These are phyloP conservation scores for Prunus padus DNA, from an alignment of 306 rosid species.

Conservation along the genomic window DNA sequence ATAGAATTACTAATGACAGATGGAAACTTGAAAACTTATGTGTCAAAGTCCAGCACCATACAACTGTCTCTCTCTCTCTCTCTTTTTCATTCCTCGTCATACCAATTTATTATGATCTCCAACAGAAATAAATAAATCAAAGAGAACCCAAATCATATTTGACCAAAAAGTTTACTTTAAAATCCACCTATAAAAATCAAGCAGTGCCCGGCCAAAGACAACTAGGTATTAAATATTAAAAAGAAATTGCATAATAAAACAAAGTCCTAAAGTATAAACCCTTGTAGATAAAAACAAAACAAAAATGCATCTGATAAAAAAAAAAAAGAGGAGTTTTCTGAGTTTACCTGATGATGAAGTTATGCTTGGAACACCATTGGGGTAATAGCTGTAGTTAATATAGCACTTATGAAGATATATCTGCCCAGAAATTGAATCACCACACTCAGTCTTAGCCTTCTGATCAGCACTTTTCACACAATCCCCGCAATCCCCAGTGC, in stretches of 20 bases:
- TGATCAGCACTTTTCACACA: conserved; percentile 69
- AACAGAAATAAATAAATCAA: neutral
- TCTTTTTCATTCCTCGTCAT: neutral
- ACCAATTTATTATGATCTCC: neutral
- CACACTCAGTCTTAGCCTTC: conserved; percentile 47
- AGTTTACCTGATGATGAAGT: conserved; percentile 56
- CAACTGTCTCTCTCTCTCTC: neutral
- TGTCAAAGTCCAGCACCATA: neutral
- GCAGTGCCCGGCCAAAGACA: neutral
- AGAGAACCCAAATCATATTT: neutral
- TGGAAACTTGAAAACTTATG: neutral
- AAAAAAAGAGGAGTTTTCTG: neutral
- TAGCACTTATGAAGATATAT: conserved; percentile 72
- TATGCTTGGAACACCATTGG: conserved; percentile 56
- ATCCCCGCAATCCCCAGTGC: conserved; percentile 55
- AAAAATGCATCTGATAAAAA: neutral
- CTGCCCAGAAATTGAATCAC: conserved; percentile 64
- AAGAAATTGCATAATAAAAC: neutral
- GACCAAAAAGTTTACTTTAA: neutral
- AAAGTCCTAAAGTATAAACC: neutral
- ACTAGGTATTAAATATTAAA: neutral
- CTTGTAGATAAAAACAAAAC: neutral
- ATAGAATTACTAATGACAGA: neutral
- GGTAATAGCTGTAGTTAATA: conserved; percentile 74
- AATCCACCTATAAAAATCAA: neutral